Evolutionary conservation across 495 filamentous ascomycete species (phyloP), one percentile per base, ranked within the genome.

Genomic region (Aspergillus nidulans): DNA sequence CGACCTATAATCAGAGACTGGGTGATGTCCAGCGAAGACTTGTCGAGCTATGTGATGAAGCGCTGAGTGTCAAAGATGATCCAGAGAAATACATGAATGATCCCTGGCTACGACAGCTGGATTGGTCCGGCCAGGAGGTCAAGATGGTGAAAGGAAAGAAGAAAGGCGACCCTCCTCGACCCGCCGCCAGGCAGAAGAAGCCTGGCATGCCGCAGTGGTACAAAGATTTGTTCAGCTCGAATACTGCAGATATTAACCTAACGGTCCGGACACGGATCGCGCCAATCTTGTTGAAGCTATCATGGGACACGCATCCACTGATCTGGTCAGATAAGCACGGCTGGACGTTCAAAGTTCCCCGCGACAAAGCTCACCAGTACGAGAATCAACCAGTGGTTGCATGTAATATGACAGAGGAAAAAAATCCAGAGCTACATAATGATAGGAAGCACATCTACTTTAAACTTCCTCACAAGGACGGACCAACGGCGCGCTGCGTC

Each of bases 201-300:
- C 91, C 91, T 4, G 94, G 94, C 26, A 91, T 89, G 88, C 94
- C 94, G 0, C 79, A 87, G 57, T 99, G 94, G 94, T 99, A 96
- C 69, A 96, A 92, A 66, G 90, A 90, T 65, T 72, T 97, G 18
- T 95, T 95, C 57, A 52, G 77, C 2, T 89, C 83, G 36, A 84
- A 64, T 28, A 77, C 78, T 23, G 68, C 79, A 0, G 68, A 76
- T 1, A 92, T 96, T 39, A 85, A 79, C 49, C 64, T 99, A n/a
- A 88, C 88, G 0, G 91, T 97, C 6, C 83, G 95, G 26, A 89
- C 91, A 32, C 83, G 94, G 34, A 86, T 96, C 68, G 88, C 92
- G 2, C 92, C 95, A 2, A 75, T 97, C 42, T 71, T 99, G 6
- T 79, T 99, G 13, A 85, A 87, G 49, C 65, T 99, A 20, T 78